A percentile compares a stretch with the other conserved stretches of the same genome.
These are phyloP conservation scores for Purpureocillium takamizusanense DNA, from an alignment of 2,329 filamentous ascomycete genomes.

Conservation along the genomic window DNA sequence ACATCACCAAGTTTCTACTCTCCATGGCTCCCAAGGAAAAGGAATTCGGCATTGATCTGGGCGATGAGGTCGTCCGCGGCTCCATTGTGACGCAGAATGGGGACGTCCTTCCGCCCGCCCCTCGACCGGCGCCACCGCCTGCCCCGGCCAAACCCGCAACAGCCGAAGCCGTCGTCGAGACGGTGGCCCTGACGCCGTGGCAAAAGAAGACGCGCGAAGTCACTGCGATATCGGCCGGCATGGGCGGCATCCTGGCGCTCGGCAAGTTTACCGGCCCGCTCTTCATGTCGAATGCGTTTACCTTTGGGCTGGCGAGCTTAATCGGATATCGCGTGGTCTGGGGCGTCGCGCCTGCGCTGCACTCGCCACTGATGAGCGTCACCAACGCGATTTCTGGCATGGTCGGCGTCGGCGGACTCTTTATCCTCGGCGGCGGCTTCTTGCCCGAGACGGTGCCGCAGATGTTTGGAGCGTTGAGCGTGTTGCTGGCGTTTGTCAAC, in stretches of 20 bases:
- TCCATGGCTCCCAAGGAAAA: constrained; percentile 73
- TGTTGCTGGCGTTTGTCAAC: constrained; percentile 80
- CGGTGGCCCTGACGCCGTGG: constrained; percentile 68
- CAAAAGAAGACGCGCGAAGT: constrained; percentile 73
- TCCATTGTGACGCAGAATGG: constrained; percentile 76
- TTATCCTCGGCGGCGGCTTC: constrained; percentile 78
- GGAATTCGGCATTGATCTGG: constrained; percentile 69
- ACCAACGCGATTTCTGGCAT: constrained; percentile 90
- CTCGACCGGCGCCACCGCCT: constrained; percentile 53
- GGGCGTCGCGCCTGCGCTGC: constrained; percentile 75
- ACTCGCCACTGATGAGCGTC: constrained; percentile 85
- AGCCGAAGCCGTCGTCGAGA: constrained; percentile 38
- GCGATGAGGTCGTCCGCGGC: constrained; percentile 78
- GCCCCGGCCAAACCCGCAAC: constrained; percentile 32
- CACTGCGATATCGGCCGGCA: constrained; percentile 62
- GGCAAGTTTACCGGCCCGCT: constrained; percentile 74
- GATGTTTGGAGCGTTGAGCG: constrained; percentile 66
- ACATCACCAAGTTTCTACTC: constrained; percentile 80
- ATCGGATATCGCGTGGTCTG: constrained; percentile 86
- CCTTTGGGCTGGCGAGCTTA: constrained; percentile 72
- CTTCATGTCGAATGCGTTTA: constrained; percentile 85
- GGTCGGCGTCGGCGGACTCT: constrained; percentile 82
- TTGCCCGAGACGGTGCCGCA: constrained; percentile 73
- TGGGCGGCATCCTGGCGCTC: constrained; percentile 65
- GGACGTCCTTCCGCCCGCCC: constrained; percentile 65